Percentiles rank a stretch among this genome's conserved stretches.
Conservation (phyloP, 805 yeast genomes). For the Ogataea trehalophila region DNA sequence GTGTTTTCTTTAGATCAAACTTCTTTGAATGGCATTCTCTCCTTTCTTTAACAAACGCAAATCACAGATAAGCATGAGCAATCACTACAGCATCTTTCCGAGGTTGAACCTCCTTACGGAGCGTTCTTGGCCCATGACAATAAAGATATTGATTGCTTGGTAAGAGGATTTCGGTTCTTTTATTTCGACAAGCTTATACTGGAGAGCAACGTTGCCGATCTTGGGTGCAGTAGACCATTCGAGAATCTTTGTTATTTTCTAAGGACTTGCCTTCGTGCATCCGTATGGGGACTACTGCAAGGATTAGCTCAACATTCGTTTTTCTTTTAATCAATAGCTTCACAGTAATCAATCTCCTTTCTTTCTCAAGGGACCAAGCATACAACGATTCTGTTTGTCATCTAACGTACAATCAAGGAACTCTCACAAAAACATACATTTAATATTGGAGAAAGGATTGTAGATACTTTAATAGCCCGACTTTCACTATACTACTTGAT, state of each 20-base stretch:
- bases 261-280: constrained; percentile 62
- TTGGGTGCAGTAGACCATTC: constrained; percentile 63
- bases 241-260: constrained; percentile 34
- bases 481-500: too few species aligned
- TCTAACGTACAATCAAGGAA: too few species aligned
- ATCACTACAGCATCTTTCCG: constrained; percentile 52
- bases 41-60: constrained; percentile 38
- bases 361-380: too few species aligned
- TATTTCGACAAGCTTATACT: constrained; percentile 32
- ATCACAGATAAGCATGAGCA: constrained; percentile 42
- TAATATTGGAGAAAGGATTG: too few species aligned
- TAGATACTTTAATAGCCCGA: too few species aligned
- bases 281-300: constrained; percentile 62
- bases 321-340: too few species aligned
- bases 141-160: constrained; percentile 43
- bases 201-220: constrained; percentile 52
- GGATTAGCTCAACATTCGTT: constrained; percentile 46
- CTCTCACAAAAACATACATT: too few species aligned
- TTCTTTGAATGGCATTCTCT: not conserved
- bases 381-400: too few species aligned
- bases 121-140: constrained; percentile 58
- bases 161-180: constrained; percentile 16
- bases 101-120: constrained; percentile 48
- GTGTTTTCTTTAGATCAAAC: too few species aligned
- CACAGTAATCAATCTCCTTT: too few species aligned